These are phyloP conservation scores for Pyrenopolyporus hunteri DNA, from an alignment of 495 filamentous ascomycete genomes.

Conservation along the genomic window DNA sequence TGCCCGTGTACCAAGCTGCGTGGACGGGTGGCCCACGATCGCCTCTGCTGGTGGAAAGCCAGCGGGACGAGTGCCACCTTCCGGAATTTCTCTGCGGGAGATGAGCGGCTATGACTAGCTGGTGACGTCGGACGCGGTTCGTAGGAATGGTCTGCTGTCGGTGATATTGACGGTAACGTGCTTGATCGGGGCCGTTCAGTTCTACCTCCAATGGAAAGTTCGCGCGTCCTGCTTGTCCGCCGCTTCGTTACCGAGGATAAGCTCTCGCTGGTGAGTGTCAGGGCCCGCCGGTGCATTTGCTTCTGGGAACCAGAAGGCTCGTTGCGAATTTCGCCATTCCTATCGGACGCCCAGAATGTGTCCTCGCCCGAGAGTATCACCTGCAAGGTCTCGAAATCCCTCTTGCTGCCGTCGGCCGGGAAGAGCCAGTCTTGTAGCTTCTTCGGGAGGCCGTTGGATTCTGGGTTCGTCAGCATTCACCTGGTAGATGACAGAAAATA, in stretches of 20 bases:
- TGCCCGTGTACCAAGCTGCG: conserved; percentile 32
- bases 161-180: conserved; percentile 31
- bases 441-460: conserved; percentile 48
- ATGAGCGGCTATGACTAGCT: conserved; percentile 27
- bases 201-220: conserved; percentile 10
- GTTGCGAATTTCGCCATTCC: conserved; percentile 47
- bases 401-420: conserved; percentile 44
- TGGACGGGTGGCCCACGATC: conserved; percentile 35
- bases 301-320: conserved; percentile 23
- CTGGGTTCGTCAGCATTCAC: conserved; percentile 28
- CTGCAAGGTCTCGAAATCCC: conserved; percentile 49
- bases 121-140: conserved; percentile 22
- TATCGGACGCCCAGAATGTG: conserved; percentile 51
- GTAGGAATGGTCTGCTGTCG: conserved; percentile 26
- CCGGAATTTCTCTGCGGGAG: conserved; percentile 35
- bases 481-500: background rate
- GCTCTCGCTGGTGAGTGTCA: conserved; percentile 31
- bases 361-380: conserved; percentile 51
- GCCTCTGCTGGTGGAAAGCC: conserved; percentile 24
- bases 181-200: conserved; percentile 38
- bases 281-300: conserved; percentile 31
- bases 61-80: conserved; percentile 31
- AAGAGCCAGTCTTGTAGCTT: conserved; percentile 48
- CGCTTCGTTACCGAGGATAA: background rate
- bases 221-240: conserved; percentile 26